Base-by-base conservation (phyloP, 2,329 filamentous ascomycete species). In the Lasiodiplodia theobromae region DNA sequence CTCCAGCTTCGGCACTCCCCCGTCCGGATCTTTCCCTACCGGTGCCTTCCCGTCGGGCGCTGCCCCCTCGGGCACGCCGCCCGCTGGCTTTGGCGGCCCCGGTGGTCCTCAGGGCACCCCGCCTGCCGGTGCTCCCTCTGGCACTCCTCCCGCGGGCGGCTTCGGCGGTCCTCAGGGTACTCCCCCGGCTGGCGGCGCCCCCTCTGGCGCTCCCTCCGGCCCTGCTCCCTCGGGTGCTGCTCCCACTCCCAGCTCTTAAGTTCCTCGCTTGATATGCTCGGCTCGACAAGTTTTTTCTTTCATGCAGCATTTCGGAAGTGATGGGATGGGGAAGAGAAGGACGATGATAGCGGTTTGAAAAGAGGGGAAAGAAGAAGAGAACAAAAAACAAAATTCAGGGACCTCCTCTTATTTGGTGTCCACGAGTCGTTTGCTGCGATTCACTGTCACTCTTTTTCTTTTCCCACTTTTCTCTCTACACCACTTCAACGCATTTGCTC, bases 221-320 rank as follows among this genome's bases (percentile, higher is more conserved):
- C 2, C n/a, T 47, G n/a, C 58, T 63, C 58, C 52, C 23, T 7
- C 10, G 23, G 53, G 53, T 8, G 53, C 25, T 11, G 25, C n/a
- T 14, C 53, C 54, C 18, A 57, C 54, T 7, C 23, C 23, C 21
- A 38, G 31, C 54, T 57, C 21, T 37, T 57, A 57, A 57, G 54
- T 31, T 57, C n/a, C 54, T 57, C 54, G 54, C n/a, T n/a, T 57
- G 12, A 16, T 3, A 40, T 57, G 54, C 54, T 34, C 54, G 54
- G n/a, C 25, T 38, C 31, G 54, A 57, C 54, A 37, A 57, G 5
- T 10, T n/a, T 57, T 34, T 34, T n/a, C 18, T 7, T 23, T 23
- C 23, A 23, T 34, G 10, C 31, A 2, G 54, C 34, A 57, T 40
- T 14, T n/a, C 38, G 14, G 8, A 34, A 38, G 34, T 31, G 6